Percentiles rank a stretch among this genome's conserved stretches.
Conservation (phyloP, 345 rosid species). For the Isatis tinctoria region DNA sequence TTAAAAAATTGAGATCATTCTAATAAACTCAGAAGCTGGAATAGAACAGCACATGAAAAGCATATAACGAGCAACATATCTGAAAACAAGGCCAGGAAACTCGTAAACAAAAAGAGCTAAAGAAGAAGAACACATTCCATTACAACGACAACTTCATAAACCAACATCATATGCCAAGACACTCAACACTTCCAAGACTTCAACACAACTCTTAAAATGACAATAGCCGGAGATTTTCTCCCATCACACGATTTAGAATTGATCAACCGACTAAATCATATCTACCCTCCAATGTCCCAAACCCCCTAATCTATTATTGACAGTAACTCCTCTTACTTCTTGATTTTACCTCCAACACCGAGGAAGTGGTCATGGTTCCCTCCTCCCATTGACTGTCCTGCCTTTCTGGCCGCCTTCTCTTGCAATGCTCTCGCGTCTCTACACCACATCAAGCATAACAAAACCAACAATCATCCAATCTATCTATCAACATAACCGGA, state of each 20-base stretch:
- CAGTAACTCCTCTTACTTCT: slow-evolving; percentile 21
- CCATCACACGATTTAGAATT: not conserved
- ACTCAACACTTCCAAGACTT: not conserved
- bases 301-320: not conserved
- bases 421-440: slow-evolving; percentile 84
- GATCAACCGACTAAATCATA: not conserved
- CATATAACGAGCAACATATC: too few species aligned
- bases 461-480: not conserved
- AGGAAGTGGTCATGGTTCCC: slow-evolving; percentile 33
- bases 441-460: not conserved
- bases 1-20: too few species aligned
- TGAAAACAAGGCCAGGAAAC: too few species aligned
- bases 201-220: not conserved
- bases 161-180: slow-evolving; percentile 4
- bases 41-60: too few species aligned
- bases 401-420: slow-evolving; percentile 76
- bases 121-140: too few species aligned
- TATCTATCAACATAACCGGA: not conserved
- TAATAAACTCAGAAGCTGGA: too few species aligned
- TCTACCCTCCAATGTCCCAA: not conserved
- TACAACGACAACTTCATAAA: slow-evolving; percentile 13
- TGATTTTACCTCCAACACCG: slow-evolving; percentile 33
- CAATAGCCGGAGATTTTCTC: not conserved
- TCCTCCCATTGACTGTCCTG: slow-evolving; percentile 45
- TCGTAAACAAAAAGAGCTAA: too few species aligned